Base-by-base conservation (phyloP, 352 stramenopile genomes). In the Globisporangium ultimum region DNA sequence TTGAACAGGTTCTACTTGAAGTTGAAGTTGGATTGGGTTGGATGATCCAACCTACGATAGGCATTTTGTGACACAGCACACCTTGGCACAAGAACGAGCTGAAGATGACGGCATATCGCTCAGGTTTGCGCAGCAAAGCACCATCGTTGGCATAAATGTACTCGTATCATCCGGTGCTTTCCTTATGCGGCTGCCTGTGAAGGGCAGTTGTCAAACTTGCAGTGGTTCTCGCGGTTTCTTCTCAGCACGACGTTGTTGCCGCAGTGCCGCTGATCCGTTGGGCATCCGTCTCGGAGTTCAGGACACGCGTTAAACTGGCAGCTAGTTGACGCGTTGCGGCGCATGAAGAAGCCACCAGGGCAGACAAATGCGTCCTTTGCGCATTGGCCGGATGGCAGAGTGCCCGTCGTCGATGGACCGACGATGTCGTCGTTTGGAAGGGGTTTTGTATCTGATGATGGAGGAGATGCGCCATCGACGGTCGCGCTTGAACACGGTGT, bases 261-360 rank as follows among this genome's bases (percentile, higher is more conserved):
- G 28, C 43, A 60, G n/a, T 12, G 18, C 15, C 17, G 15, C 18
- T 22, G 20, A 21, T 53, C 54, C 4, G 4, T 38, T 1, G 54
- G 28, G 32, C 43, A 60, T 21, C 36, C 51, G 43, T 38, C n/a
- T 20, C 17, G 6, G 12, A 58, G 28, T 8, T 12, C 20, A 2
- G 55, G 55, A 43, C 55, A 61, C 15, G 36, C 55, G 38, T 55
- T 21, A 20, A 61, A 61, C 0, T 38, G 45, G 20, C 55, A 61
- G 8, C n/a, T 28, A 11, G 49, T 48, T 8, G 55, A 11, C 2
- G 47, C 21, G n/a, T 61, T 55, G 46, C 55, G 55, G 10, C 38
- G 55, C 46, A 61, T 36, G 20, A 61, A 61, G 15, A 49, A 61
- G 34, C 47, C 34, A 8, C 55, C 55, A 3, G 55, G 20, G 4